Conservation (phyloP, 306 rosid genomes). For the Trifolium pratense region DNA sequence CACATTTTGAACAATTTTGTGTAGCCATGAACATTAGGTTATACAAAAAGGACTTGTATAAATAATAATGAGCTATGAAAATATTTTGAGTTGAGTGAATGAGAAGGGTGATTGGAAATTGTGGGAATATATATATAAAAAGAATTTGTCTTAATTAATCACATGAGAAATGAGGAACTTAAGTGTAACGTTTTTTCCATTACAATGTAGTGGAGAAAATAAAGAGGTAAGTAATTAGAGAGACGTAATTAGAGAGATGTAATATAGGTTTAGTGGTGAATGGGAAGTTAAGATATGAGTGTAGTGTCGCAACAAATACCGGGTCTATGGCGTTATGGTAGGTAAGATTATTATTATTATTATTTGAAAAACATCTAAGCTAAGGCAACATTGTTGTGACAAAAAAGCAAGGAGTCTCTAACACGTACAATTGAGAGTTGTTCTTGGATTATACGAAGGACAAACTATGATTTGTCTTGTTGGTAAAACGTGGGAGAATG, state of each 20-base stretch:
- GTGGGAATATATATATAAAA: slow-evolving; percentile 4
- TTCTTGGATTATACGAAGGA: slow-evolving; percentile 19
- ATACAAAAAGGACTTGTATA: background rate
- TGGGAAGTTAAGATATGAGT: slow-evolving; percentile 49
- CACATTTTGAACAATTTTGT: background rate
- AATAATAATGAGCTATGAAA: background rate
- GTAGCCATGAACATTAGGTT: slow-evolving; percentile 43
- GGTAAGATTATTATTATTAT: slow-evolving; percentile 29
- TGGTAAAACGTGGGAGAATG: background rate
- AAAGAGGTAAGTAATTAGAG: slow-evolving; percentile 10
- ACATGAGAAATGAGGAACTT: slow-evolving; percentile 25
- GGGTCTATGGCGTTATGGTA: slow-evolving; percentile 43
- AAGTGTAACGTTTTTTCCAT: slow-evolving; percentile 39
- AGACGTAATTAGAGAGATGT: slow-evolving; percentile 32
- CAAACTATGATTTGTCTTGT: slow-evolving; percentile 17
- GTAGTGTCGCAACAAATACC: slow-evolving; percentile 44
- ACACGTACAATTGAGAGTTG: slow-evolving; percentile 19
- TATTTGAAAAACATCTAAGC: slow-evolving; percentile 18
- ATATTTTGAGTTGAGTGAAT: slow-evolving; percentile 32
- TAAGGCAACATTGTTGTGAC: slow-evolving; percentile 41
- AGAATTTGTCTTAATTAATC: background rate
- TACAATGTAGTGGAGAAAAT: slow-evolving; percentile 43
- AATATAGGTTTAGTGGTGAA: background rate
- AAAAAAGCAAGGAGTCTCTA: background rate
- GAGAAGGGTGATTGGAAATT: slow-evolving; percentile 31